Conservation (phyloP, 345 rosid genomes). For the Lepidium aucheri region DNA sequence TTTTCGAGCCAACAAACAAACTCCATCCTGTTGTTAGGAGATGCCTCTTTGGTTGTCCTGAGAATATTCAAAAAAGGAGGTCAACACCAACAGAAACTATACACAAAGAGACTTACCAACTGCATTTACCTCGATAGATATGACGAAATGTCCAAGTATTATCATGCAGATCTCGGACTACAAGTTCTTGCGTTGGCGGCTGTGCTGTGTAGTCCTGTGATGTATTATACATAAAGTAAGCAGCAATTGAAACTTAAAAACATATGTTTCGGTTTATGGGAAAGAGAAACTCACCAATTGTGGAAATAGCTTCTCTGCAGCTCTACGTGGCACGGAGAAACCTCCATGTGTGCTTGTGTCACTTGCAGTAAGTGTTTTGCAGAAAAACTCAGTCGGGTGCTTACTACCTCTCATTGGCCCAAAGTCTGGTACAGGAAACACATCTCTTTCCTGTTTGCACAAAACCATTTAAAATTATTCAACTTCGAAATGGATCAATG, state of each 20-base stretch:
- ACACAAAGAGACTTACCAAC: not conserved
- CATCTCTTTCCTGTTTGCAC: conserved; percentile 69
- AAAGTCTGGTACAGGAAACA: conserved; percentile 79
- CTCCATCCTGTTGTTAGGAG: conserved; percentile 99
- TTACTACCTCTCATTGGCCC: conserved; percentile 62
- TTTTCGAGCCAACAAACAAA: conserved; percentile 87
- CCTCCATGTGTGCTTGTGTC: conserved; percentile 99
- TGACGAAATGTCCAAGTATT: conserved; percentile 97
- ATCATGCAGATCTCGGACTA: conserved; percentile 87
- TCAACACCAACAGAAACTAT: not conserved
- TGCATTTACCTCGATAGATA: conserved; percentile 62
- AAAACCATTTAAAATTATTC: not conserved
- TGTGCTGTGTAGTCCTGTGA: conserved; percentile 85
- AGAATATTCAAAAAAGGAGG: conserved; percentile 5
- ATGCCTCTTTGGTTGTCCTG: conserved; percentile 99
- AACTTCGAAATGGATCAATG: not conserved
- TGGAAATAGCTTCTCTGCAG: conserved; percentile 98
- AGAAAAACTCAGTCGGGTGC: conserved; percentile 92
- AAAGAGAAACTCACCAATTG: conserved; percentile 47
- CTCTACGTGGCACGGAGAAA: conserved; percentile 97
- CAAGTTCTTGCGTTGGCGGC: conserved; percentile 95
- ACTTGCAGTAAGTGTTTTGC: conserved; percentile 93
- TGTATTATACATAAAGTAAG: not conserved
- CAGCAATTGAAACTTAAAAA: not conserved
- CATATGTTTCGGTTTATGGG: not conserved